Conservation (phyloP, 768 basidiomycete genomes). For the Paxillus rubicundulus region DNA sequence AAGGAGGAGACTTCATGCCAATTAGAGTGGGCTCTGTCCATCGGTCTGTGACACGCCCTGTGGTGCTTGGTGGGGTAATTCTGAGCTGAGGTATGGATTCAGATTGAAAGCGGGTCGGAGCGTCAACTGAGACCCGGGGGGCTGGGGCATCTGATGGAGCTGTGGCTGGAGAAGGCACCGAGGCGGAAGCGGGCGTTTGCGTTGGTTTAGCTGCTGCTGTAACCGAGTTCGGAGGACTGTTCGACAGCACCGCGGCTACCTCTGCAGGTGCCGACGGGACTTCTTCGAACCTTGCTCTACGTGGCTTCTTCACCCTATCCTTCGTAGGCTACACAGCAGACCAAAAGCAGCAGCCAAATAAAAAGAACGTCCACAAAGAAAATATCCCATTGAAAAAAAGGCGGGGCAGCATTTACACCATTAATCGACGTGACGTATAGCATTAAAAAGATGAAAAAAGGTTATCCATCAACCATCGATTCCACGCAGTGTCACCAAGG, state of each 20-base stretch:
- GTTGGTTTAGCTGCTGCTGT: not conserved
- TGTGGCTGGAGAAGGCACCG: slow-evolving; percentile 1
- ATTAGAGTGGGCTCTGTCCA: slow-evolving; percentile 36
- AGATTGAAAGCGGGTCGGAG: not conserved
- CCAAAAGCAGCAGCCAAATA: slow-evolving; percentile 8
- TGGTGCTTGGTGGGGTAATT: slow-evolving; percentile 4
- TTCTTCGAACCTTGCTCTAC: slow-evolving; percentile 39
- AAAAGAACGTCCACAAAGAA: slow-evolving; percentile 18
- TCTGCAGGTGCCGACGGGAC: not conserved
- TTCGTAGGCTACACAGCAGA: slow-evolving; percentile 60
- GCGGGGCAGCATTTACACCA: slow-evolving; percentile 28
- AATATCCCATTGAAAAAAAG: slow-evolving; percentile 27
- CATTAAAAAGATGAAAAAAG: slow-evolving; percentile 16
- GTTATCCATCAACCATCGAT: slow-evolving; percentile 43
- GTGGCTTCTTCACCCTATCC: slow-evolving; percentile 67
- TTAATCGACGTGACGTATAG: slow-evolving; percentile 30
- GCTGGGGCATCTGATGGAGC: not conserved
- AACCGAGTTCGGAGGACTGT: not conserved
- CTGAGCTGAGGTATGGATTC: slow-evolving; percentile 2
- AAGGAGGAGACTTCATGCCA: slow-evolving; percentile 25
- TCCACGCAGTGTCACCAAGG: slow-evolving; percentile 57
- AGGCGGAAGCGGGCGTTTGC: slow-evolving; percentile 1
- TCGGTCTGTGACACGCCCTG: slow-evolving; percentile 26
- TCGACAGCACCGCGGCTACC: not conserved
- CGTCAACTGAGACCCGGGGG: not conserved